Base-by-base conservation (phyloP, 192 early-diverging fungal genomes). In the Jimgerdemannia flammicorona region DNA sequence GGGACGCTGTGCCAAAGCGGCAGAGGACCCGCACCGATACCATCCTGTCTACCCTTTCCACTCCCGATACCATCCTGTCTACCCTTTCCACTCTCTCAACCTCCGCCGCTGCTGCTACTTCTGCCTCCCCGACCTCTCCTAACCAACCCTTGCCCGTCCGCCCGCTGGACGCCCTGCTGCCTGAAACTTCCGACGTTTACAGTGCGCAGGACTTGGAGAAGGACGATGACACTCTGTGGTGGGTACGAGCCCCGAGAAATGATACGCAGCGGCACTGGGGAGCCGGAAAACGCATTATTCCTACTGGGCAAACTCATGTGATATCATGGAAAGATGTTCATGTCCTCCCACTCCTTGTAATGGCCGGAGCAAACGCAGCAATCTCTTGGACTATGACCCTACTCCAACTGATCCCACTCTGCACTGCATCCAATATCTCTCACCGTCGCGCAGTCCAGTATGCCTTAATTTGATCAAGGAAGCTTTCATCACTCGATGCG, bases 401-500 rank as follows among this genome's bases (percentile, higher is more conserved):
- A 29, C 29, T 29, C 29, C 29, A 29, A 29, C 29, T 29, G 29
- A 29, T 29, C 29, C 29, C 29, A 29, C 29, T 29, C 29, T 29
- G 29, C 29, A 29, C 29, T 29, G 29, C 29, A 29, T 29, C 29
- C 29, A 29, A 29, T 29, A 29, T 29, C 29, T 29, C 29, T 29
- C 29, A 59, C 49, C 49, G 49, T 2, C 49, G 14, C 49, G 8
- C 49, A 84, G 93, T 72, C 89, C 93, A n/a, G 92, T 95, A 41
- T 95, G 93, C 71, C 74, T 90, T 19, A 79, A 85, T 43, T 75
- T 84, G 18, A 91, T 95, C 69, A 80, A 81, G 49, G 88, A 93
- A 59, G 90, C 93, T 1, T 93, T 91, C 75, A 88, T 93, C 80
- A 86, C 92, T 4, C 85, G 86, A n/a, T 95, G 93, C 75, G 92